Base-by-base conservation (phyloP, 2,329 filamentous ascomycete species). In the Dryadomyces sulphureus region DNA sequence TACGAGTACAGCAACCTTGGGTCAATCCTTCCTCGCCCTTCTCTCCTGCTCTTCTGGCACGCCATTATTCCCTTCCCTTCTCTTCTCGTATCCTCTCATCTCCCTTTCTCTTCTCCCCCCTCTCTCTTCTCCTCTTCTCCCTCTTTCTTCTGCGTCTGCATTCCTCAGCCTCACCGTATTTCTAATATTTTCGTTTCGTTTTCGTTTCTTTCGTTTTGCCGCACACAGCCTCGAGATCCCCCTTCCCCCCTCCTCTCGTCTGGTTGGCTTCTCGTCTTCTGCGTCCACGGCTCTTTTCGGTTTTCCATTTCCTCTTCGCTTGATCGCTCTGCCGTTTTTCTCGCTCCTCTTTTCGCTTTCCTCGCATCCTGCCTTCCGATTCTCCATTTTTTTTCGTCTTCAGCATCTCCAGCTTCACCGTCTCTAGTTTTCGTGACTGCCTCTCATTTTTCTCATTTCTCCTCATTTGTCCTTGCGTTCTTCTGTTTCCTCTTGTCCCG, bases 151-250 rank as follows among this genome's bases (percentile, higher is more conserved):
- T 14, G 11, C 27, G 40, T 20, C 40, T 17, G 22, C 25, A 42
- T 38, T 17, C 36, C 42, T 22, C 45, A 32, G 32, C 41, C 34
- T 35, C 41, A 45, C 27, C 51, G 49, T 50, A 45, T 45, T 40
- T 45, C 43, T 40, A n/a, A 17, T 40, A 14, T 40, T 30, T n/a
- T 43, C 32, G 21, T n/a, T 35, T 36, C 30, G n/a, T 32, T 42
- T 17, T 20, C 24, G 34, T 39, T 45, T 39, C 24, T 32, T 32
- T 27, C 36, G 9, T 38, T 39, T 12, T n/a, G 38, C 43, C 17
- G n/a, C 14, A 7, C 17, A 22, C 16, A 12, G 24, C 39, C 25
- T 19, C 39, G 39, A 41, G 39, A 41, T 19, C 7, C n/a, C 39
- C 16, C 9, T 8, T 24, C 16, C 7, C n/a, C 39, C 16, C 9